phyloP scores from a whole-genome alignment of 2,329 filamentous ascomycete species.

The Fusarium agapanthi region DNA sequence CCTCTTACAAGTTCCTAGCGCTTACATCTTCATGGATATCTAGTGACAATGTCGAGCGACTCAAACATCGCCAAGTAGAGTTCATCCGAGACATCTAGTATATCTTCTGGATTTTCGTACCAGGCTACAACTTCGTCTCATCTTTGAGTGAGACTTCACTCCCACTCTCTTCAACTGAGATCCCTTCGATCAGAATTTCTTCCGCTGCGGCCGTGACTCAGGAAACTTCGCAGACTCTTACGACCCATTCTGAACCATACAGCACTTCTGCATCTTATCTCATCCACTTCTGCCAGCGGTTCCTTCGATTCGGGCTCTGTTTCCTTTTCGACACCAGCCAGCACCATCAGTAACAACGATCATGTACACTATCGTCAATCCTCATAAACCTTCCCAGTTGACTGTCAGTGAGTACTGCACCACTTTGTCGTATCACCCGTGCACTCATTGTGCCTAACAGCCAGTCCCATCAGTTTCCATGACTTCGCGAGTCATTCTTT shows the following conservation, averaged over 20 bases:
- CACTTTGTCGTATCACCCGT: not conserved
- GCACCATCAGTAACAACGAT: not conserved
- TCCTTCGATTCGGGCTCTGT: not conserved
- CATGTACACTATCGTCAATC: not conserved
- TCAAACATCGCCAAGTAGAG: not conserved
- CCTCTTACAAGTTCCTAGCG: fast-evolving
- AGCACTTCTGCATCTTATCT: not conserved
- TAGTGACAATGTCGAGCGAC: not conserved
- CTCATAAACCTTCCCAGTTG: not conserved
- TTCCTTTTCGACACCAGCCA: not conserved
- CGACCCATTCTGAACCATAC: not conserved
- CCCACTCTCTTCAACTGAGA: not conserved
- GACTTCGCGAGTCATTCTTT: not conserved
- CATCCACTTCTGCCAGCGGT: not conserved
- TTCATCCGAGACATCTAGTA: no score
- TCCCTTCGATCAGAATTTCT: not conserved
- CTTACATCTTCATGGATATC: not conserved
- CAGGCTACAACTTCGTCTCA: no score
- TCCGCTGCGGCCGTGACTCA: not conserved
- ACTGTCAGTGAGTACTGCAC: not conserved
- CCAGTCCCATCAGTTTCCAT: not conserved
- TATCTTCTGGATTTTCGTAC: no score
- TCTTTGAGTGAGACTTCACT: no score
- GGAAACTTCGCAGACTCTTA: not conserved
- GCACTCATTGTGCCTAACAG: not conserved